Percentiles rank a stretch among this genome's conserved stretches.
Conservation (phyloP, 306 rosid species). For the Prinsepia uniflora region DNA sequence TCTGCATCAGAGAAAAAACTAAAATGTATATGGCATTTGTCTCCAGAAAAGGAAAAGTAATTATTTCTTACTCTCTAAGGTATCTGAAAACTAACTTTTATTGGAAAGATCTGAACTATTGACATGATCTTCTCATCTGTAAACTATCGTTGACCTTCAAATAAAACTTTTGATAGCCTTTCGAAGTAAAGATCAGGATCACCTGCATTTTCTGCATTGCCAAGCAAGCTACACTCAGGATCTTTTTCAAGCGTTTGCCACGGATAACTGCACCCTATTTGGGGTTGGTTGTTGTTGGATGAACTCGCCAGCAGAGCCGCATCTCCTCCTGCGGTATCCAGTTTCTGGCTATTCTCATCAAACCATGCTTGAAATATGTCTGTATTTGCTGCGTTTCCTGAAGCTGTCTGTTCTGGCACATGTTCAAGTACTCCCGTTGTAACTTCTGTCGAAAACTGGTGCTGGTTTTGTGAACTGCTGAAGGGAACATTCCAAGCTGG, state of each 20-base stretch:
- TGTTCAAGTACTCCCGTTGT: conserved; percentile 5
- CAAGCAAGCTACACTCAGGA: conserved; percentile 9
- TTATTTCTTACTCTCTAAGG: no score
- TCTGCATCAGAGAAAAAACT: no score
- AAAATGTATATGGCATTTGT: no score
- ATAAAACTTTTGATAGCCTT: conserved; percentile 9
- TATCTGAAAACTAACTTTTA: neutral
- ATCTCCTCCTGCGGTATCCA: conserved; percentile 10
- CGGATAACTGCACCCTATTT: conserved; percentile 15
- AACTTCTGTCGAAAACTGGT: conserved; percentile 11
- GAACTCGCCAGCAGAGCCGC: conserved; percentile 18
- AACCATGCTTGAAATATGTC: conserved; percentile 10
- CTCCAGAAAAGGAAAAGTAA: no score
- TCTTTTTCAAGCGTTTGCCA: conserved; percentile 32
- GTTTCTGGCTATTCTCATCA: conserved; percentile 18
- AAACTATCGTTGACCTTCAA: neutral
- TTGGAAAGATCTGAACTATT: neutral
- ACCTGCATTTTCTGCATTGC: conserved; percentile 2
- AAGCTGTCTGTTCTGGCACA: neutral
- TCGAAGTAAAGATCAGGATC: conserved; percentile 17
- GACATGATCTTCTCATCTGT: neutral
- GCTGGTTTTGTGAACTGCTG: conserved; percentile 13
- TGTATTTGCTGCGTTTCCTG: neutral
- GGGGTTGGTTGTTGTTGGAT: conserved; percentile 19
- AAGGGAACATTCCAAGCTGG: conserved; percentile 1